Evolutionary conservation across 768 basidiomycete genomes (phyloP).

Genomic region (Kwoniella newhampshirensis): DNA sequence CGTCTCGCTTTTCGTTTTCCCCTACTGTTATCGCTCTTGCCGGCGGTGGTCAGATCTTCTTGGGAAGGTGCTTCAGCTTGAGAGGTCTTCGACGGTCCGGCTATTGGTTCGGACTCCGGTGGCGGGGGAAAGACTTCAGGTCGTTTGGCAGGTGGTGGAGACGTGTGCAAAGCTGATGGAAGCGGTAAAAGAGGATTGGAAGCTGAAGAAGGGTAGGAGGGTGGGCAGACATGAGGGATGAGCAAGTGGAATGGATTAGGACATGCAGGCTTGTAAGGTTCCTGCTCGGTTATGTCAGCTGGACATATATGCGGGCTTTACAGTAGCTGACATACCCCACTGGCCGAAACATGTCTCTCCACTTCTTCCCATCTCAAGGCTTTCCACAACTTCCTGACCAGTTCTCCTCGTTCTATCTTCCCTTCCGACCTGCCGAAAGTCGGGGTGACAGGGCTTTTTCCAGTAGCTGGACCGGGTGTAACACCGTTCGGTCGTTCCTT

Average conservation of each 20-base stretch:
- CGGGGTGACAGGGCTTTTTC: constrained; percentile 15
- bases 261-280: constrained; percentile 35
- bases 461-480: constrained; percentile 13
- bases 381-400: constrained; percentile 48
- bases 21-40: constrained; percentile 3
- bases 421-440: constrained; percentile 35
- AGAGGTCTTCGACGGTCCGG: constrained; percentile 25
- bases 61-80: constrained; percentile 4
- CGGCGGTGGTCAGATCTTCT: background rate
- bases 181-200: constrained; percentile 33
- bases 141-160: constrained; percentile 28
- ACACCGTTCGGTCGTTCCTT: constrained; percentile 18
- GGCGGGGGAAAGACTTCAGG: constrained; percentile 35
- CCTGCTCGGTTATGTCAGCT: constrained; percentile 14
- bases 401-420: constrained; percentile 43
- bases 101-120: constrained; percentile 5
- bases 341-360: constrained; percentile 40
- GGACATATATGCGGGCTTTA: background rate
- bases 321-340: constrained; percentile 28
- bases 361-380: constrained; percentile 48
- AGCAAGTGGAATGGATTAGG: constrained; percentile 48
- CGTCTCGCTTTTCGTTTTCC: constrained; percentile 25
- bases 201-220: constrained; percentile 31
- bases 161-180: constrained; percentile 16
- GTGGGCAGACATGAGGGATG: constrained; percentile 41